Evolutionary conservation across 1,139 yeast genomes (phyloP).

Genomic region (Yamadazyma aaseri): DNA sequence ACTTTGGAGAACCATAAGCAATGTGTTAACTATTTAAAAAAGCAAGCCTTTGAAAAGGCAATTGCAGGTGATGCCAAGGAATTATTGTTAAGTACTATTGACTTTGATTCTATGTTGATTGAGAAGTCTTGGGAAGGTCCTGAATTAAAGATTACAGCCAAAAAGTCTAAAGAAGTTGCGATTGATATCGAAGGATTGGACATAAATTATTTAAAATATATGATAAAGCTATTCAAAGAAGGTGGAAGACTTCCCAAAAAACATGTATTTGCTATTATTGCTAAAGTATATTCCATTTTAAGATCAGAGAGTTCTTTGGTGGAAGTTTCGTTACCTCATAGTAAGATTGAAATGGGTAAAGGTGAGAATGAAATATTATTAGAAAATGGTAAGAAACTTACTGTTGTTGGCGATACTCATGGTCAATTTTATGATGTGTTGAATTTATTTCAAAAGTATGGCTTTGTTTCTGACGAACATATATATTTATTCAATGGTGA

Average conservation of each 20-base stretch:
- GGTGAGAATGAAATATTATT: slow-evolving; percentile 20
- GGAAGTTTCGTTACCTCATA: slow-evolving; percentile 55
- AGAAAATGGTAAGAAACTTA: slow-evolving; percentile 44
- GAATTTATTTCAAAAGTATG: slow-evolving; percentile 73
- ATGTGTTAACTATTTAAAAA: slow-evolving; percentile 65
- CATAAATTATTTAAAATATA: slow-evolving; percentile 54
- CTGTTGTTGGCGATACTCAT: slow-evolving; percentile 97
- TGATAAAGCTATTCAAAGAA: slow-evolving; percentile 67
- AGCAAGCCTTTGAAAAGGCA: slow-evolving; percentile 82
- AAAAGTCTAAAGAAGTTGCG: slow-evolving; percentile 17
- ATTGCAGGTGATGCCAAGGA: slow-evolving; percentile 63
- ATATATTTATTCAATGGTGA: slow-evolving; percentile 91
- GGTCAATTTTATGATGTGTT: slow-evolving; percentile 93
- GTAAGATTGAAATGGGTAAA: slow-evolving; percentile 16
- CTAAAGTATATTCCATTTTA: slow-evolving; percentile 68
- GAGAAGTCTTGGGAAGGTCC: slow-evolving; percentile 72
- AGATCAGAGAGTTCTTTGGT: slow-evolving; percentile 70
- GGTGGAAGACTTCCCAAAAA: slow-evolving; percentile 77
- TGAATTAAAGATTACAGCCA: slow-evolving; percentile 39
- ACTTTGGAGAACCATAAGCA: slow-evolving; percentile 66
- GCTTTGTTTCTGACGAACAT: slow-evolving; percentile 66
- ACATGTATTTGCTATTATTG: slow-evolving; percentile 80
- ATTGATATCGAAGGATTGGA: slow-evolving; percentile 37
- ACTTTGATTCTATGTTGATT: slow-evolving; percentile 50
- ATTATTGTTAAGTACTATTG: slow-evolving; percentile 38